Base-by-base conservation (phyloP, 2,329 filamentous ascomycete species). In the Cercospora janseana region DNA sequence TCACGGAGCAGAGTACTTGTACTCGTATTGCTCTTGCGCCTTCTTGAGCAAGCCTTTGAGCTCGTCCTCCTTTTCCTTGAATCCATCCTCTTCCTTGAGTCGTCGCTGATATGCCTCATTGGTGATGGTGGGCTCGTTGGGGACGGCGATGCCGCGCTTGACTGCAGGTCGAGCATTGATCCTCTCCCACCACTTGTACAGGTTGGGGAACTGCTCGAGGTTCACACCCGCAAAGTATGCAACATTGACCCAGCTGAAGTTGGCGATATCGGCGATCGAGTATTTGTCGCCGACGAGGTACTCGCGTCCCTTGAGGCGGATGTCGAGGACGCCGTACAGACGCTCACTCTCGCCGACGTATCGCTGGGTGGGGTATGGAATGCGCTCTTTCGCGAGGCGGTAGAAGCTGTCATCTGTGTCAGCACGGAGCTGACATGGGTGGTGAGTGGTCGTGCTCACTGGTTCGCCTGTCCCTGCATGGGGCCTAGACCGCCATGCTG, bases 311-410 rank as follows among this genome's bases (percentile, higher is more conserved):
- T 67, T 64, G 40, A 75, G 68, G 26, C 70, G 70, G 24, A 60
- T 66, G 55, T 76, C 71, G 34, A 76, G 68, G 24, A 75, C 67
- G 40, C 73, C 72, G 31, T 68, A 71, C 9, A 75, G 67, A 24
- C 73, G 70, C 59, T 76, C 73, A 1, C 72, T 73, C 58, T 76
- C 72, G 57, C 72, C 71, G 3, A 71, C 69, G 60, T 74, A 75
- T 28, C 73, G 67, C 59, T 74, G 71, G 51, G 70, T 74, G 16
- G 67, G 69, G 54, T 74, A 75, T 4, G 69, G 59, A 49, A 74
- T 74, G 46, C 66, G 65, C 59, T 75, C 72, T 35, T 70, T 70
- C 8, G 72, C 66, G 16, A 71, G 64, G 28, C 72, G 67, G 58
- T 68, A 68, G 57, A 69, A 68, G 55, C 58, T 68, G 59, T 7